Percentiles rank a stretch among this genome's conserved stretches.
Evolutionary conservation across 2,329 filamentous ascomycete genomes (phyloP).

Genomic region (Magnaporthiopsis poae): DNA sequence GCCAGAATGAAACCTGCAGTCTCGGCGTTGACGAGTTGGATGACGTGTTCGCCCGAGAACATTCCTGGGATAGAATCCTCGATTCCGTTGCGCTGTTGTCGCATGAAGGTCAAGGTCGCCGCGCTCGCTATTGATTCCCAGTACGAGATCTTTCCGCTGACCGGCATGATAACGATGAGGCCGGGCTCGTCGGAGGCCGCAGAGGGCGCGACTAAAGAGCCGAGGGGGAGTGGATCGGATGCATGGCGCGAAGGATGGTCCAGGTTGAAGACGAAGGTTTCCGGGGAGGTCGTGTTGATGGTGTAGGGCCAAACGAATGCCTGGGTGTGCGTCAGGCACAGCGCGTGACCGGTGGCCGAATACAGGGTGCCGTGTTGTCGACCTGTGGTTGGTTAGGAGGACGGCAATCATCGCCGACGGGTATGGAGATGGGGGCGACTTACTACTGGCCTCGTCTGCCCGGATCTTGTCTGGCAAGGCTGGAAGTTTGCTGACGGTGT

Average conservation of each 20-base stretch:
- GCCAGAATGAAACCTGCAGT: conserved; percentile 75
- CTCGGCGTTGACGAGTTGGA: conserved; percentile 72
- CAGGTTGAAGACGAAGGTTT: conserved; percentile 71
- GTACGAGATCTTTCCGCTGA: conserved; percentile 75
- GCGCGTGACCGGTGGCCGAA: conserved; percentile 59
- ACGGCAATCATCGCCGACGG: not conserved
- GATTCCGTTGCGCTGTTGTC: conserved; percentile 70
- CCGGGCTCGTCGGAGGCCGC: conserved; percentile 73
- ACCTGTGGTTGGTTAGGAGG: conserved; percentile 29
- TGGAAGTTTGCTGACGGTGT: conserved; percentile 74
- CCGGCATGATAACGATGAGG: conserved; percentile 74
- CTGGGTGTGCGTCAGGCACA: conserved; percentile 70
- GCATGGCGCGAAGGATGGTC: conserved; percentile 59
- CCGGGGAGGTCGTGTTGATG: conserved; percentile 54
- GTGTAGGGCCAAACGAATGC: conserved; percentile 88
- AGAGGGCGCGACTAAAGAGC: conserved; percentile 69
- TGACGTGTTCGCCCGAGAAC: conserved; percentile 67
- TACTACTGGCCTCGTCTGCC: conserved; percentile 54
- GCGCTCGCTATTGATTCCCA: conserved; percentile 93
- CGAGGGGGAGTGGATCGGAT: conserved; percentile 68
- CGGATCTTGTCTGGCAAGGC: conserved; percentile 70
- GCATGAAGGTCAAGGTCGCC: conserved; percentile 71
- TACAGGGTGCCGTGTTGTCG: conserved; percentile 58
- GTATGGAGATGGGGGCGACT: not conserved
- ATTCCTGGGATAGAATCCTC: conserved; percentile 66